Evolutionary conservation across 78 protist species (phyloP).

Genomic region (Guillardia theta): DNA sequence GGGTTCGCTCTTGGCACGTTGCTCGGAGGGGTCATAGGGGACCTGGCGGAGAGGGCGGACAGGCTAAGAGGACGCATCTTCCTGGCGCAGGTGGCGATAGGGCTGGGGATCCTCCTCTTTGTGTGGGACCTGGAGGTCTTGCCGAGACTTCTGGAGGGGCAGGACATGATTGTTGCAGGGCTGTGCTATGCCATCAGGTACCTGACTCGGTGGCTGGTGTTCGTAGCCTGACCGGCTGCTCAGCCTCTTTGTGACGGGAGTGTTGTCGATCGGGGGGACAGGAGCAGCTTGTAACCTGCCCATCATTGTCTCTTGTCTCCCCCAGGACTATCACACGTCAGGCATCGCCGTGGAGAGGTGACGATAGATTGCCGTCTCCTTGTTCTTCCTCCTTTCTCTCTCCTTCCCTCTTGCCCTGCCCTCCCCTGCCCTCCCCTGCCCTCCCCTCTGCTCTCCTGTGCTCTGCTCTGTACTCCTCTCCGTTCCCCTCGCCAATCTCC

Average conservation of each 20-base stretch:
- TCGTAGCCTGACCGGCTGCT: no score
- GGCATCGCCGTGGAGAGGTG: not conserved
- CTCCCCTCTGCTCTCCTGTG: not conserved
- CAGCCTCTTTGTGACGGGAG: not conserved
- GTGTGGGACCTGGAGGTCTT: not conserved
- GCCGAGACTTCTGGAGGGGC: not conserved
- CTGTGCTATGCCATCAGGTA: not conserved
- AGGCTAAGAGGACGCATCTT: not conserved
- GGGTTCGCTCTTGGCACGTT: not conserved
- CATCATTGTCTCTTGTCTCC: not conserved
- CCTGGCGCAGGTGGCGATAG: not conserved
- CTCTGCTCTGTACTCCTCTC: not conserved
- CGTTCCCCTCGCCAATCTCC: not conserved
- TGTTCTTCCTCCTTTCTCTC: not conserved
- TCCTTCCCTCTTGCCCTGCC: not conserved
- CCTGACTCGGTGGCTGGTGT: no score
- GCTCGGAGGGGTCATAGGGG: not conserved
- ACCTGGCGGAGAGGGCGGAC: not conserved
- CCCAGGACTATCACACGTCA: not conserved
- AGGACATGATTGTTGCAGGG: not conserved
- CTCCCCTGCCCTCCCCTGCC: not conserved
- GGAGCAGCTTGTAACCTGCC: slow-evolving; percentile 5
- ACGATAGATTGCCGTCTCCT: no score
- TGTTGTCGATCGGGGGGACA: not conserved
- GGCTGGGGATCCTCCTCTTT: not conserved